Evolutionary conservation across 208 protist species (phyloP).

Genomic region (Acanthamoeba rhysodes): DNA sequence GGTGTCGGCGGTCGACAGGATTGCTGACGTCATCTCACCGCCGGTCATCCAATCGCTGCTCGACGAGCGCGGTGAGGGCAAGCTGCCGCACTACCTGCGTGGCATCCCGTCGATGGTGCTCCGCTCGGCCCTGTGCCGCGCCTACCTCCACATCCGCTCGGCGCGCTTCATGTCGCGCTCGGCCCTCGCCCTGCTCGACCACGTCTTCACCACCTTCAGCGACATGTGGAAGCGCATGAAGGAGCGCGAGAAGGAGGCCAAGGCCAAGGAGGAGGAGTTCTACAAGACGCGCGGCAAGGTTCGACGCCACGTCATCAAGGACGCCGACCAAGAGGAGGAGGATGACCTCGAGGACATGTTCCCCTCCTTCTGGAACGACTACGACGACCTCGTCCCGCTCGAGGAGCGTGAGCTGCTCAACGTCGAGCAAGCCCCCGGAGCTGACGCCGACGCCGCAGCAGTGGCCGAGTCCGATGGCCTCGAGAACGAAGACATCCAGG

Average conservation of each 20-base stretch:
- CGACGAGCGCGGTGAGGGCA: neutral
- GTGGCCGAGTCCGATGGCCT: neutral
- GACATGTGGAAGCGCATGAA: slow-evolving; percentile 40
- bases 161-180: slow-evolving; percentile 34
- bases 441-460: neutral
- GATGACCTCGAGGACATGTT: slow-evolving; percentile 70
- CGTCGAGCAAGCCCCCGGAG: neutral
- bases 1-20: neutral
- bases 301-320: slow-evolving; percentile 37
- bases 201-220: slow-evolving; percentile 56
- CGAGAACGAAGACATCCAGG: slow-evolving; percentile 68
- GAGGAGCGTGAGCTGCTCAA: slow-evolving; percentile 45
- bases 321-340: slow-evolving; percentile 62
- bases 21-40: slow-evolving; percentile 8
- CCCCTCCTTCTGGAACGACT: slow-evolving; percentile 57
- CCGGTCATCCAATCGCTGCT: slow-evolving; percentile 25
- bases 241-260: slow-evolving; percentile 55
- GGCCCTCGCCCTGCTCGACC: slow-evolving; percentile 48
- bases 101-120: slow-evolving; percentile 72
- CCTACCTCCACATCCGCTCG: slow-evolving; percentile 62
- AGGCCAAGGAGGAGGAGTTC: slow-evolving; percentile 75
- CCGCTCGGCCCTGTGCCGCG: slow-evolving; percentile 41
- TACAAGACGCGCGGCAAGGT: slow-evolving; percentile 54
- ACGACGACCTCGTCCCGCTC: slow-evolving; percentile 32
- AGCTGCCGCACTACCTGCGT: slow-evolving; percentile 11